Evolutionary conservation across 148 eudicot genomes (phyloP).

Genomic region (Oxyria digyna): DNA sequence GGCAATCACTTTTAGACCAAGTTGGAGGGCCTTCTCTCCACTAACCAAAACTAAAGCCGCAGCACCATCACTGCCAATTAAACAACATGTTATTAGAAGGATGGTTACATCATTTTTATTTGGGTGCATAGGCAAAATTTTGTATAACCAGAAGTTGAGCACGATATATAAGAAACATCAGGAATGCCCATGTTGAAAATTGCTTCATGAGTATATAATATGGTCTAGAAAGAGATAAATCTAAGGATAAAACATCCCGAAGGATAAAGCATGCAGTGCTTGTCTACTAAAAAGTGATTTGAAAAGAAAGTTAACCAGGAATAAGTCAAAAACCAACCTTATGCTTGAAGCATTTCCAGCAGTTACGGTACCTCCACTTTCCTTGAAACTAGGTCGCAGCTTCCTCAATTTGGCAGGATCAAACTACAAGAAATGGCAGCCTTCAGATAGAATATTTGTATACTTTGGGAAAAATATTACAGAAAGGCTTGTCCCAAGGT

Average conservation of each 20-base stretch:
- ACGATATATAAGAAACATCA: not conserved
- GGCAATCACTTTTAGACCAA: conserved; percentile 76
- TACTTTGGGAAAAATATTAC: not conserved
- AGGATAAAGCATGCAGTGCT: not conserved
- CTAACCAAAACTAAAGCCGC: conserved; percentile 95
- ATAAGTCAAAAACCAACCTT: conserved; percentile 31
- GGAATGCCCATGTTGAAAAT: not conserved
- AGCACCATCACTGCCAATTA: conserved; percentile 71
- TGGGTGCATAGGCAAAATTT: not conserved
- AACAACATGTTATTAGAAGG: conserved; percentile 2
- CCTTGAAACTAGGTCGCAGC: conserved; percentile 93
- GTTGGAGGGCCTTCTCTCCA: conserved; percentile 77
- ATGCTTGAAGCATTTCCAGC: conserved; percentile 98
- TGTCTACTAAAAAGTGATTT: not conserved
- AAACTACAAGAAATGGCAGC: conserved; percentile 32
- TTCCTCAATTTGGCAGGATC: conserved; percentile 85
- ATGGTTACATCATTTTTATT: not conserved
- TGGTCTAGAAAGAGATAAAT: not conserved
- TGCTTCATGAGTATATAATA: not conserved
- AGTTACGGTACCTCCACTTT: conserved; percentile 77
- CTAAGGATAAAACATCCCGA: not conserved
- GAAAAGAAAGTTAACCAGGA: not conserved
- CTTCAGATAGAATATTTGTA: not conserved
- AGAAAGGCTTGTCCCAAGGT: not conserved
- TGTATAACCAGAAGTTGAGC: not conserved